phyloP scores from a whole-genome alignment of 2,329 filamentous ascomycete genomes.

The Pestalotiopsis sp. region DNA sequence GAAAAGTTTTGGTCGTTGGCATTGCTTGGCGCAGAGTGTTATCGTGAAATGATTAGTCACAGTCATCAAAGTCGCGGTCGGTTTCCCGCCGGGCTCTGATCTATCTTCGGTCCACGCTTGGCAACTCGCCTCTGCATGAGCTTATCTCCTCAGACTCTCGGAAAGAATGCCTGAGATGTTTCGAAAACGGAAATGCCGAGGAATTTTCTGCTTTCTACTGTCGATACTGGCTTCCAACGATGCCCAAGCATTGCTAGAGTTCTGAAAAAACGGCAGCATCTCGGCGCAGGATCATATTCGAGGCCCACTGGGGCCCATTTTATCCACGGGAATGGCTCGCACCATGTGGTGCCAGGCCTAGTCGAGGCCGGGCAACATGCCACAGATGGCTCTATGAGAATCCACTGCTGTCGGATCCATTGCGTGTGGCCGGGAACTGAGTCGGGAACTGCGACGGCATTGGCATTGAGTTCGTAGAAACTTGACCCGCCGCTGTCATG shows the following conservation, averaged over 20 bases:
- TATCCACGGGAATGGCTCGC: conserved; percentile 8
- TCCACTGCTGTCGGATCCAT: conserved; percentile 1
- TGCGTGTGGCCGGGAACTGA: neutral
- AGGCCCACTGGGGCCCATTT: neutral
- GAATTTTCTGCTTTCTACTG: neutral
- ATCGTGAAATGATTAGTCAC: neutral
- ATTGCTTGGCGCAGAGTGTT: neutral
- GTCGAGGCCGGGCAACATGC: neutral
- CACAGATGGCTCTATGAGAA: conserved; percentile 1
- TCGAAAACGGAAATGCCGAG: neutral
- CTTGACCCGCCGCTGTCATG: conserved; percentile 4
- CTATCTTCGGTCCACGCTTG: neutral
- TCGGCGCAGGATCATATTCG: conserved; percentile 2
- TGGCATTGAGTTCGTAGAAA: neutral
- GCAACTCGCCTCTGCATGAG: neutral
- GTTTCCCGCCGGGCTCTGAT: neutral
- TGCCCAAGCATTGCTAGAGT: neutral
- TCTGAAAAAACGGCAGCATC: neutral
- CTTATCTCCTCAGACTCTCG: neutral
- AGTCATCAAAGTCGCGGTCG: neutral
- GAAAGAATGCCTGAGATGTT: neutral
- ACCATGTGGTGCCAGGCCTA: conserved; percentile 2
- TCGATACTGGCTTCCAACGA: neutral
- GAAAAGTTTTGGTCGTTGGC: neutral
- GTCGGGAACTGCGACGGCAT: conserved; percentile 8